These are phyloP conservation scores for Fusarium acutatum DNA, from an alignment of 2,329 filamentous ascomycete genomes.

Conservation along the genomic window DNA sequence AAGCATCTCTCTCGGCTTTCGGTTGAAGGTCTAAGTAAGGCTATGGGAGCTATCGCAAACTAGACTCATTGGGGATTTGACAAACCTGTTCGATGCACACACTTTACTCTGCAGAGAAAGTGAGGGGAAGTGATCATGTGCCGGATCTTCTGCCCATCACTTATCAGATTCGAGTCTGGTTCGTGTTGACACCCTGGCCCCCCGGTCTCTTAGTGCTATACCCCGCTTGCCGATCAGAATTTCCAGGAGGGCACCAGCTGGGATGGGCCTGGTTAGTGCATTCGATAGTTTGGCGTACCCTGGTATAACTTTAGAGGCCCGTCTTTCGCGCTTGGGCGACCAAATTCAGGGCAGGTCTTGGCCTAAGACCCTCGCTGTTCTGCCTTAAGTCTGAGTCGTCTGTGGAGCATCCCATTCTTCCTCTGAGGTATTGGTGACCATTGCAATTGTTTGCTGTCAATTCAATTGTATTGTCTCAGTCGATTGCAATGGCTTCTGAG, in stretches of 20 bases:
- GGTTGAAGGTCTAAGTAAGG: neutral
- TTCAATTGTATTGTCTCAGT: neutral
- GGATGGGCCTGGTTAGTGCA: neutral
- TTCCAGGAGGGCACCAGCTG: neutral
- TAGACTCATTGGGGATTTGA: conserved; percentile 3
- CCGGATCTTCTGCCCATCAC: neutral
- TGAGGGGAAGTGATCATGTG: conserved; percentile 21
- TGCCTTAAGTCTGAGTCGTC: neutral
- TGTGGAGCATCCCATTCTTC: neutral
- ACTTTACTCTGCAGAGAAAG: neutral
- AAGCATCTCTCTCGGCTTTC: neutral
- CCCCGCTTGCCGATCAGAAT: conserved; percentile 25
- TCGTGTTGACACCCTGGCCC: conserved; percentile 1
- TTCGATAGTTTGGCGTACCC: neutral
- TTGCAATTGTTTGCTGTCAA: neutral
- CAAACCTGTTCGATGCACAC: neutral
- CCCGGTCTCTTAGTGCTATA: neutral
- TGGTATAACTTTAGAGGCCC: conserved; percentile 12
- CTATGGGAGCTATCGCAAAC: conserved; percentile 10
- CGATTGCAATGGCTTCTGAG: neutral
- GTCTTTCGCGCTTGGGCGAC: neutral
- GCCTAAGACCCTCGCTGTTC: neutral
- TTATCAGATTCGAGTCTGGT: neutral
- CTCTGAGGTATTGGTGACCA: neutral
- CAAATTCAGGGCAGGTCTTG: neutral